phyloP scores from a whole-genome alignment of 768 basidiomycete genomes.

The Paxillus ammoniavirescens region DNA sequence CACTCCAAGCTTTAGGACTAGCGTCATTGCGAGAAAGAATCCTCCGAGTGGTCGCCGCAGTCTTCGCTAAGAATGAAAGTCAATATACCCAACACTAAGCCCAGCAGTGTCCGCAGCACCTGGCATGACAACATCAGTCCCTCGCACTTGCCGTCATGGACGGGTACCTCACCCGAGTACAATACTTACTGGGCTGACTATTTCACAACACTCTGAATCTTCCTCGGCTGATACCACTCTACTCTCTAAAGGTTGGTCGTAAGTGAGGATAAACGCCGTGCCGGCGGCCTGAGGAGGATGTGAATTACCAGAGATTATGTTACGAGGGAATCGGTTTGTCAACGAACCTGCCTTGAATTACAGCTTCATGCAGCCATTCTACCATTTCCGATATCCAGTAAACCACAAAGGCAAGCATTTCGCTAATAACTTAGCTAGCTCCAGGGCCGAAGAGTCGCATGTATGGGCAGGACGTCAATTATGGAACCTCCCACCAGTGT shows the following conservation, averaged over 20 bases:
- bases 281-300: background rate
- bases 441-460: too few species aligned
- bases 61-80: slow-evolving; percentile 5
- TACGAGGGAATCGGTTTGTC: too few species aligned
- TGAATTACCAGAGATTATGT: background rate
- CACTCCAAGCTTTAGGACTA: slow-evolving; percentile 31
- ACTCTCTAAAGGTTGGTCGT: background rate
- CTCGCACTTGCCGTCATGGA: background rate
- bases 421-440: too few species aligned
- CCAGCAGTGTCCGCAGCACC: slow-evolving; percentile 19
- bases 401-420: too few species aligned
- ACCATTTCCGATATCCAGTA: too few species aligned
- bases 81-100: too few species aligned
- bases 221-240: slow-evolving; percentile 1
- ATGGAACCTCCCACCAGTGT: too few species aligned
- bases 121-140: background rate
- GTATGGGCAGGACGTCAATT: too few species aligned
- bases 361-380: background rate
- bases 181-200: background rate
- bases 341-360: background rate
- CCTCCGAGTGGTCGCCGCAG: slow-evolving; percentile 26
- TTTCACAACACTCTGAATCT: too few species aligned
- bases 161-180: slow-evolving; percentile 3
- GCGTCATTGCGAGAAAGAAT: slow-evolving; percentile 33
- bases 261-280: background rate